Base-by-base conservation (phyloP, 257 asterid species). In the Solanum piurae region DNA sequence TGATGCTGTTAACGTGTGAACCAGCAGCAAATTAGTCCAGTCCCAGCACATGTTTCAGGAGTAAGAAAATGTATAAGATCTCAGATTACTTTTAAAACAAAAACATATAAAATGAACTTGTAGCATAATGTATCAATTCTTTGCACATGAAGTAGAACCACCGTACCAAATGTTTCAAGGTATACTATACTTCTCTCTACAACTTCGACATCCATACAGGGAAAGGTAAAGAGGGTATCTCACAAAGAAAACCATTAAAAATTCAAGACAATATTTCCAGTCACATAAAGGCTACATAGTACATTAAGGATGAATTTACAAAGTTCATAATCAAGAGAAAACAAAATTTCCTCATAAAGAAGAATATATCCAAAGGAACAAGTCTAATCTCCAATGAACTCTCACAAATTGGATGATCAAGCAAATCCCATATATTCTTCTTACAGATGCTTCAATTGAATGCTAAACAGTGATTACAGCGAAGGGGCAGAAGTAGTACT, bases 1-100 rank as follows among this genome's bases (percentile, higher is more conserved):
- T 97, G 99, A 92, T 95, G 94, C 99, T 97, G 89, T 88, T 77
- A 49, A 87, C 88, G 91, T 94, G 88, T 87, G 89, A 37, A 88
- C 89, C 96, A 89, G 88, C 91, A 90, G 44, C 85, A 34, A 42
- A 86, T 83, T 44, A 49, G 88, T 83, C 73, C 74, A 44, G 72
- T 60, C 52, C 87, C 84, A 5, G 4, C 69, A 82, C 86, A 82
- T 82, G 86, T 82, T 82, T 49, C 69, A 82, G 49, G 89, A 91
- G 71, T 72, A 85, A 40, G 69, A 82, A 82, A 31, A 82, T 49
- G 86, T 49, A 82, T 49, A 82, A 82, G 85, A 29, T 82, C 27
- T 49, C 44, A 82, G 21, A 82, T 49, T 44, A 82, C 44, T 49
- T 82, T 2, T 3, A 40, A 27, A 79, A 40, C 25, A 25, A 27